Evolutionary conservation across 2,329 filamentous ascomycete genomes (phyloP), one percentile per base, ranked within the genome.

Genomic region (Fusarium euwallaceae): DNA sequence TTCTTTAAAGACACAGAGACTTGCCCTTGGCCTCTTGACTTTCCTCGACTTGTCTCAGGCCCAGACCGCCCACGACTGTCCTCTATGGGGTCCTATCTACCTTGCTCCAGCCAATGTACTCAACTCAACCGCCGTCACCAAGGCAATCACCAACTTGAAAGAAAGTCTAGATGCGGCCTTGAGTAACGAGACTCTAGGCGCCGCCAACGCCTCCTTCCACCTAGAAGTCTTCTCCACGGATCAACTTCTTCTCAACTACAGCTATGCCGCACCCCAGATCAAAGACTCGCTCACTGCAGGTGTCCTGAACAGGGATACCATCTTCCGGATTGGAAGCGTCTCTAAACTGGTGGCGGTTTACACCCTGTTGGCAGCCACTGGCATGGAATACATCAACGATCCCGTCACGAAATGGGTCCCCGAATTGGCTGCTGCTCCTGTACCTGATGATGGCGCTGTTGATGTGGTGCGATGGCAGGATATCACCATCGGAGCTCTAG

Each of bases 401-500:
- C 62, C 62, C 0, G 67, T 71, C 1, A 71, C 67, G 0, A 71
- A 62, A 59, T 71, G 67, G 69, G 34, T 71, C 1, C 69, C 67
- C 41, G 69, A 71, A 4, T 56, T 71, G 2, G 55, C 55, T 3
- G 22, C 20, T 14, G 67, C 62, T 4, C 22, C 6, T 14, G 67
- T 24, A 0, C 55, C 56, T 2, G 56, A 56, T 17, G 66, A 61
- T 4, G 14, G n/a, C 8, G 55, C 39, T 0, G 48, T 32, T 1
- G 45, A 61, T 9, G 14, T 6, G 4, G 22, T 67, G 1, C 62
- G 59, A 20, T 71, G 69, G 69, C 16, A 58, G 1, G 56, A 71
- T 3, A 24, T 71, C 4, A 71, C 67, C 1, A 66, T 71, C 2
- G 55, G 62, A 0, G 39, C 70, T 3, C 37, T 71, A 2, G 27